Evolutionary conservation across 176 grass and related monocot genomes (phyloP).

Genomic region (Elaeis guineensis): DNA sequence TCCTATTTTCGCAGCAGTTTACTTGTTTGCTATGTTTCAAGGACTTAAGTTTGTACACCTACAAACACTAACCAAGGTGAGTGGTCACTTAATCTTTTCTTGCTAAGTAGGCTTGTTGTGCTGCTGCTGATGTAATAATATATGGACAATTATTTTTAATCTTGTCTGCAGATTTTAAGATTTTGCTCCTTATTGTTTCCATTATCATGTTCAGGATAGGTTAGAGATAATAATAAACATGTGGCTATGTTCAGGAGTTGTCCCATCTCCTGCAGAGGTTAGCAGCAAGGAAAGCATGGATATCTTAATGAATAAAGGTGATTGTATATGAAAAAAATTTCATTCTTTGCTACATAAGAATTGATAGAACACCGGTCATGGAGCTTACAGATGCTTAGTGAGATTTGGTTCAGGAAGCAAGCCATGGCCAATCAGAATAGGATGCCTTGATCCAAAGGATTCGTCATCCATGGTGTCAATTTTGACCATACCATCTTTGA

Average conservation of each 20-base stretch:
- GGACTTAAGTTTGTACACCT: slow-evolving; percentile 6
- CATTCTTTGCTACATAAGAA: slow-evolving; percentile 5
- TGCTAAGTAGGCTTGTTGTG: too few species aligned
- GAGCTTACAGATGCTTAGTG: slow-evolving; percentile 1
- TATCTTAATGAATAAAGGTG: slow-evolving; percentile 7
- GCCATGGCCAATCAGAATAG: slow-evolving; percentile 4
- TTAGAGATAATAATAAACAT: slow-evolving; percentile 3
- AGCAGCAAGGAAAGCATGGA: slow-evolving; percentile 1
- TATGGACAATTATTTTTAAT: too few species aligned
- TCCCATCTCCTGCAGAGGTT: slow-evolving; percentile 10
- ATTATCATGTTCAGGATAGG: slow-evolving; percentile 3
- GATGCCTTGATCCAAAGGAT: slow-evolving; percentile 1
- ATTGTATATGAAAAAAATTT: not conserved
- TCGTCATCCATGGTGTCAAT: not conserved
- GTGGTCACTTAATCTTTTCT: not conserved
- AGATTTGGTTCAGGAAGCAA: slow-evolving; percentile 6
- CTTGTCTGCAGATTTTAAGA: not conserved
- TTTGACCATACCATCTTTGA: not conserved
- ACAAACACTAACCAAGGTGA: slow-evolving; percentile 12
- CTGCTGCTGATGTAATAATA: too few species aligned
- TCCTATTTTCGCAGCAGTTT: slow-evolving; percentile 5
- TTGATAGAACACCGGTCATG: not conserved
- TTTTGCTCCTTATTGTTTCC: not conserved
- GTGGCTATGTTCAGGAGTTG: not conserved
- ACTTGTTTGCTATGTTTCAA: slow-evolving; percentile 6